Percentiles rank a stretch among this genome's conserved stretches.
phyloP scores from a whole-genome alignment of 257 asterid genomes.

The Nicotiana tomentosiformis region DNA sequence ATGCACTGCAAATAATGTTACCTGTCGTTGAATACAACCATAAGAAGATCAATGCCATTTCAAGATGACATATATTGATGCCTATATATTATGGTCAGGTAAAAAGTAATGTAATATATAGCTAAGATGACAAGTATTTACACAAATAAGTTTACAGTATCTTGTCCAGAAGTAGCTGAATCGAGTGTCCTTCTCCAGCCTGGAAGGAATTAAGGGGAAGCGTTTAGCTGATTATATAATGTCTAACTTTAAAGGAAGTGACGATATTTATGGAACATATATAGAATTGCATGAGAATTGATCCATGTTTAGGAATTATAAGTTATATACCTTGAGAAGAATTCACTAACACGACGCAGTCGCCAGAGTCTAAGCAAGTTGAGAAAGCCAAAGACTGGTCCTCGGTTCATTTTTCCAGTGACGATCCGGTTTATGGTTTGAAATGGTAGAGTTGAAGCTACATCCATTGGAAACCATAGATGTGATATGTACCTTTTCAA shows the following conservation, averaged over 20 bases:
- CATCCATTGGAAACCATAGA: conserved; percentile 80
- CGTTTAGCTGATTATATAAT: not conserved
- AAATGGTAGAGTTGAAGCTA: conserved; percentile 89
- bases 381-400: conserved; percentile 68
- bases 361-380: conserved; percentile 94
- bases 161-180: conserved; percentile 93
- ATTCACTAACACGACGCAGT: conserved; percentile 79
- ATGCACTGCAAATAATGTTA: conserved; percentile 78
- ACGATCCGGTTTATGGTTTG: conserved; percentile 46
- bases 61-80: conserved; percentile 31
- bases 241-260: not conserved
- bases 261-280: not conserved
- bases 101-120: conserved; percentile 16
- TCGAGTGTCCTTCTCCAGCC: conserved; percentile 92
- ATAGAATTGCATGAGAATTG: no score
- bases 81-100: not conserved
- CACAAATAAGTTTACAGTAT: conserved; percentile 59
- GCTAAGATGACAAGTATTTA: conserved; percentile 15
- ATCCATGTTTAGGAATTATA: no score
- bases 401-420: conserved; percentile 37
- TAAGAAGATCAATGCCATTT: conserved; percentile 11
- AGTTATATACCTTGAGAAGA: conserved; percentile 61
- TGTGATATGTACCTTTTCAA: conserved; percentile 46
- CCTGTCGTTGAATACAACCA: conserved; percentile 31
- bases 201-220: conserved; percentile 15